These are phyloP conservation scores for Yamadazyma sp. DNA, from an alignment of 1,139 yeast genomes.

Conservation along the genomic window DNA sequence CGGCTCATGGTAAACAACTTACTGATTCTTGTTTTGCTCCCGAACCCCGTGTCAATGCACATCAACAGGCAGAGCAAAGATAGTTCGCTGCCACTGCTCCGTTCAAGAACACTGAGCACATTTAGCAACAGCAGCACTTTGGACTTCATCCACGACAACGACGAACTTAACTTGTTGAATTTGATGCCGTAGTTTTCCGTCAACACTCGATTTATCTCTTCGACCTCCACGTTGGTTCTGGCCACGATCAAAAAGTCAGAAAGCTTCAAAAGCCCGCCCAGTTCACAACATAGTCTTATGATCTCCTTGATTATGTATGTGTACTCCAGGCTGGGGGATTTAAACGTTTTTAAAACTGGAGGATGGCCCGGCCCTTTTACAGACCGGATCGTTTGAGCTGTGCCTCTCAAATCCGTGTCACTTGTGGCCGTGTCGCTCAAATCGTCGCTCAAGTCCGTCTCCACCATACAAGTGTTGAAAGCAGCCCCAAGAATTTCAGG, in stretches of 20 bases:
- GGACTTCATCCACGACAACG: slow-evolving; percentile 55
- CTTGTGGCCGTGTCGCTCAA: no score
- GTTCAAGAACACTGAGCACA: slow-evolving; percentile 41
- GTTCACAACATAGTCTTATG: slow-evolving; percentile 38
- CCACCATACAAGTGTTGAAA: slow-evolving; percentile 22
- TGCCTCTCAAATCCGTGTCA: no score
- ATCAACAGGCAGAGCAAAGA: slow-evolving; percentile 30
- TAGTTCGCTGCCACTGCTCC: slow-evolving; percentile 33
- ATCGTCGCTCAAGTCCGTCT: background rate
- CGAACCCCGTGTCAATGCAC: slow-evolving; percentile 27
- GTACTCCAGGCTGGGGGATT: slow-evolving; percentile 33
- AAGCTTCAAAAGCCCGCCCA: slow-evolving; percentile 46
- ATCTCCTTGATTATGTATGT: slow-evolving; percentile 48
- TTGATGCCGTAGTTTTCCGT: slow-evolving; percentile 39
- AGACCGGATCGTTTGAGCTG: slow-evolving; percentile 15
- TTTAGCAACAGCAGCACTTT: slow-evolving; percentile 51
- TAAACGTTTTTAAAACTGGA: slow-evolving; percentile 32
- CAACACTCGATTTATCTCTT: slow-evolving; percentile 41
- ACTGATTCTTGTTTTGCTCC: slow-evolving; percentile 24
- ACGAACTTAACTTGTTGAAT: slow-evolving; percentile 43
- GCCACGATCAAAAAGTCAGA: slow-evolving; percentile 58
- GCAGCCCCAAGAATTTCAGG: slow-evolving; percentile 54
- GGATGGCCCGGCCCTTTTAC: slow-evolving; percentile 22
- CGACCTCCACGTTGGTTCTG: slow-evolving; percentile 54
- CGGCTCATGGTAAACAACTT: slow-evolving; percentile 25